These are phyloP conservation scores for Poa annua DNA, from an alignment of 176 grass and related monocot species.

Conservation along the genomic window DNA sequence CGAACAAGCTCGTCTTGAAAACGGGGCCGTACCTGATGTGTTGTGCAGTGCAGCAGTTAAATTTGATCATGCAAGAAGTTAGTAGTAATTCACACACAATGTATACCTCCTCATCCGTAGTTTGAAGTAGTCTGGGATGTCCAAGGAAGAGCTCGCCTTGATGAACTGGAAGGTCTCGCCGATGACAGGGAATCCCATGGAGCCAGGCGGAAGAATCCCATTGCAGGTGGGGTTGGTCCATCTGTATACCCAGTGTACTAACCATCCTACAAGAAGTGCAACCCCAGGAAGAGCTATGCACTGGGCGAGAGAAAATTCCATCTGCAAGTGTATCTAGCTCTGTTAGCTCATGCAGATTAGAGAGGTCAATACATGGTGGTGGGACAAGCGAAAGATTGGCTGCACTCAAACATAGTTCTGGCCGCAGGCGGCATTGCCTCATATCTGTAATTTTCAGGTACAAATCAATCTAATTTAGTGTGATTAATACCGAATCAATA, in stretches of 20 bases:
- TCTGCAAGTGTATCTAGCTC: neutral
- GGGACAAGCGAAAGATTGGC: too few species aligned
- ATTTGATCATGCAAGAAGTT: too few species aligned
- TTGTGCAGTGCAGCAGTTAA: too few species aligned
- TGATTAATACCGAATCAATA: too few species aligned
- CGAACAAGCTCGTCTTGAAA: conserved; percentile 13
- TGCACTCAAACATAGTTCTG: too few species aligned
- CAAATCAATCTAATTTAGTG: too few species aligned
- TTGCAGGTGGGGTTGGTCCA: neutral
- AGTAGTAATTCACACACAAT: neutral
- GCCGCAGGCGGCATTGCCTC: neutral
- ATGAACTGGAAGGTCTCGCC: conserved; percentile 14
- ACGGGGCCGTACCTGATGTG: neutral
- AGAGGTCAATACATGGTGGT: too few species aligned
- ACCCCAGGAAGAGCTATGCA: neutral
- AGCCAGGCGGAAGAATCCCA: neutral
- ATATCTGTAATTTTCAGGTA: neutral
- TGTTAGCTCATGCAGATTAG: too few species aligned
- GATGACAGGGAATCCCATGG: conserved; percentile 14
- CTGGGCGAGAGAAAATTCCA: neutral
- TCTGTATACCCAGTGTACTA: conserved; percentile 1
- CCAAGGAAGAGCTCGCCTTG: conserved; percentile 9
- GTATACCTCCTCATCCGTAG: neutral
- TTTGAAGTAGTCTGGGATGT: conserved; percentile 2
- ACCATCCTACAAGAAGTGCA: conserved; percentile 11